Percentiles rank a stretch among this genome's conserved stretches.
Evolutionary conservation across 768 basidiomycete genomes (phyloP).

Genomic region (Pulveroboletus ravenelii): DNA sequence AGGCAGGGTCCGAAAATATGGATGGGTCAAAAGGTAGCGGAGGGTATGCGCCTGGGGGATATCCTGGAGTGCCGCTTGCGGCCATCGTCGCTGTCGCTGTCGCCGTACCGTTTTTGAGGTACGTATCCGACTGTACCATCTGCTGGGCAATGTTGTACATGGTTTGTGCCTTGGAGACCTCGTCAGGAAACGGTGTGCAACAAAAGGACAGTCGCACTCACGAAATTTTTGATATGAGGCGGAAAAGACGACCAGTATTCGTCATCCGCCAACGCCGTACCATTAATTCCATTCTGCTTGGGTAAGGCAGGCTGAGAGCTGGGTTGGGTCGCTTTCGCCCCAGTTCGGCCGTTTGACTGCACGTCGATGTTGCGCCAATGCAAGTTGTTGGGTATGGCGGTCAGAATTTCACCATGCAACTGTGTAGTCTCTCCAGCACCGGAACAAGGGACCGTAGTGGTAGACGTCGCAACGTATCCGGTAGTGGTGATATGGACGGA

Average conservation of each 20-base stretch:
- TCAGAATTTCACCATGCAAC: constrained; percentile 56
- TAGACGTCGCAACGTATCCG: constrained; percentile 38
- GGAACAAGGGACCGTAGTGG: constrained; percentile 29
- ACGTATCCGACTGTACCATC: constrained; percentile 46
- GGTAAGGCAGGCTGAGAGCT: constrained; percentile 16
- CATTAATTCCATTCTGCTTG: constrained; percentile 22
- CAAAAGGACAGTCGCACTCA: constrained; percentile 37
- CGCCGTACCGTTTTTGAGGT: constrained; percentile 34
- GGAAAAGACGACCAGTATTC: constrained; percentile 70
- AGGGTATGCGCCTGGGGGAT: constrained; percentile 40
- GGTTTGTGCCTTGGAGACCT: constrained; percentile 46
- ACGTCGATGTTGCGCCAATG: constrained; percentile 41
- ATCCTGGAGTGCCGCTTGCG: constrained; percentile 33
- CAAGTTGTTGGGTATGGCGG: constrained; percentile 58
- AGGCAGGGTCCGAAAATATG: constrained; percentile 51
- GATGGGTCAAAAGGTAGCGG: constrained; percentile 47
- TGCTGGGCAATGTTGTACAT: constrained; percentile 69
- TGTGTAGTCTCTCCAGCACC: constrained; percentile 31
- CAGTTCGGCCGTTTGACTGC: constrained; percentile 23
- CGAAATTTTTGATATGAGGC: constrained; percentile 63
- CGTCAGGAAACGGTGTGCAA: constrained; percentile 26
- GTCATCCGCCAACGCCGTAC: constrained; percentile 40
- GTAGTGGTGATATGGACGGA: constrained; percentile 46
- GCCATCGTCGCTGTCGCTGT: constrained; percentile 30
- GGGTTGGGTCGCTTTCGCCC: constrained; percentile 22